Conservation (phyloP, 129 eudicot species). For the Helianthus annuus region DNA sequence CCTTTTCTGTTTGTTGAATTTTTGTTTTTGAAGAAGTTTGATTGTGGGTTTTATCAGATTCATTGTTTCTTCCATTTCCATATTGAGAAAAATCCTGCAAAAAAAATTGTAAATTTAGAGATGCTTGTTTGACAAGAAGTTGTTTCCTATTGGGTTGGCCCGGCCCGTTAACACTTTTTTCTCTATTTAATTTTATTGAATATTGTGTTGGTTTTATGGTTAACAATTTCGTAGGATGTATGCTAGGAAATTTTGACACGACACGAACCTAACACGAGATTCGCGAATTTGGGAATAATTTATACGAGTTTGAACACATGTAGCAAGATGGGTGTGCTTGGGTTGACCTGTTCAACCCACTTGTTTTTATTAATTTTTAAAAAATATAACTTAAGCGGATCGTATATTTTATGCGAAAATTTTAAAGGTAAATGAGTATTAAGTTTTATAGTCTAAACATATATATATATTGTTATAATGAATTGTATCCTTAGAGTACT, state of each 20-base stretch:
- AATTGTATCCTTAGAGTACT: too few relatives aligned
- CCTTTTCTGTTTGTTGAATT: not conserved
- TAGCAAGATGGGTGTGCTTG: not conserved
- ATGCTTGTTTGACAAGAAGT: not conserved
- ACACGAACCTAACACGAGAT: not conserved
- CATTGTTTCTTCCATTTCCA: constrained; percentile 17
- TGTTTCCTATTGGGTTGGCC: not conserved
- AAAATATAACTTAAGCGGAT: too few relatives aligned
- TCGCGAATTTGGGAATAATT: not conserved
- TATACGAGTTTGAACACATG: not conserved
- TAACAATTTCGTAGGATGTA: not conserved
- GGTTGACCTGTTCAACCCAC: too few relatives aligned
- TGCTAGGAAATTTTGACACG: not conserved
- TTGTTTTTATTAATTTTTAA: too few relatives aligned
- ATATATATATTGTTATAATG: too few relatives aligned
- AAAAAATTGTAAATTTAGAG: constrained; percentile 5
- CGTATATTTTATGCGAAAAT: too few relatives aligned
- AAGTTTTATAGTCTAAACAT: too few relatives aligned
- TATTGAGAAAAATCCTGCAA: constrained; percentile 44
- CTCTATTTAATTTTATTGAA: too few relatives aligned
- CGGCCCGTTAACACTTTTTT: not conserved
- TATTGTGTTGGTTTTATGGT: too few relatives aligned
- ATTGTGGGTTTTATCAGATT: constrained; percentile 23
- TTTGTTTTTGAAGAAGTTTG: constrained; percentile 12
- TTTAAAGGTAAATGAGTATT: too few relatives aligned